phyloP scores from a whole-genome alignment of 2,329 filamentous ascomycete species.

The Aaosphaeria pasadenensis region DNA sequence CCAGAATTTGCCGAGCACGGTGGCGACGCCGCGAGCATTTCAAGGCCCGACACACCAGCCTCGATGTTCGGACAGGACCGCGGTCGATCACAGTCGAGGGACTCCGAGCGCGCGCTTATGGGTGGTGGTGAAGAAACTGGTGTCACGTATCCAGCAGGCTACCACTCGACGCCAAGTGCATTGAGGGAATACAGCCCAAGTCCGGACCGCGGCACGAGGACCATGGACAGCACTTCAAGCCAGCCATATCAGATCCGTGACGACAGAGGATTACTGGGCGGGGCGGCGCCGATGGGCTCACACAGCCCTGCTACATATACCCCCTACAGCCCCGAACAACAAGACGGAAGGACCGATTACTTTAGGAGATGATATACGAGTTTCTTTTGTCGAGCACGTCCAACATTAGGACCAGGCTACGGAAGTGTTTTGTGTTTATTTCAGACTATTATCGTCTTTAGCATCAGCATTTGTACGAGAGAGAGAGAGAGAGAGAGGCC shows the following conservation, averaged over 20 bases:
- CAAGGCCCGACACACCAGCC: conserved; percentile 61
- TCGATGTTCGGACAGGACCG: conserved; percentile 21
- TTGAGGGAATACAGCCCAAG: conserved; percentile 43
- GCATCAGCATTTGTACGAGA: no score
- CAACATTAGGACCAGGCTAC: no score
- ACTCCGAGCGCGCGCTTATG: conserved; percentile 23
- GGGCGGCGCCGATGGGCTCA: conserved; percentile 34
- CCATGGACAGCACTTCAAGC: conserved; percentile 18
- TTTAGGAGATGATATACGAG: conserved; percentile 2
- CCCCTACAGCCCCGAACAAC: conserved; percentile 25
- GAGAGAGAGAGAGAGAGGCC: no score
- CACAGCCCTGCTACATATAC: conserved; percentile 20
- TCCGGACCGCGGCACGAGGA: conserved; percentile 21
- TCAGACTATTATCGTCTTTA: no score
- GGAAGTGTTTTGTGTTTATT: no score
- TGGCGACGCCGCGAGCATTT: conserved; percentile 59
- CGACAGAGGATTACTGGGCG: conserved; percentile 19
- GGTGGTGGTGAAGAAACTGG: conserved; percentile 25
- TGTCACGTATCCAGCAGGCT: conserved; percentile 46
- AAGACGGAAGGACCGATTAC: conserved; percentile 6
- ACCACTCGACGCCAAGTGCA: conserved; percentile 44
- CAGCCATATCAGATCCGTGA: conserved; percentile 22
- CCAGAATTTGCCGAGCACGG: conserved; percentile 85
- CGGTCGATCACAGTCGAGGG: conserved; percentile 19
- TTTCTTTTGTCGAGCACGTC: conserved; percentile 1